phyloP scores from a whole-genome alignment of 2,329 filamentous ascomycete genomes.

The Didymellaceae sp. region DNA sequence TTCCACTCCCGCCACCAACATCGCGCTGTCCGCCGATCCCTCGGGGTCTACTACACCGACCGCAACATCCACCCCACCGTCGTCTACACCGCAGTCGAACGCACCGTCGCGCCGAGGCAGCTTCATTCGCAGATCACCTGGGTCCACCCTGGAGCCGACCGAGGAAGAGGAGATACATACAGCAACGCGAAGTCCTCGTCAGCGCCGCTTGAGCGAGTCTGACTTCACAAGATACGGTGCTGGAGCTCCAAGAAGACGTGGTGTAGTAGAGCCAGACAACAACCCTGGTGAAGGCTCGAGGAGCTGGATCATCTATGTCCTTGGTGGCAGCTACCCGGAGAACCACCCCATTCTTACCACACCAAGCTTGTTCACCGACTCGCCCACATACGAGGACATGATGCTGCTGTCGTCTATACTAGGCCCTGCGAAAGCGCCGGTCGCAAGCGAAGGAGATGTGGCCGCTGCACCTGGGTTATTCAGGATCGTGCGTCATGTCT shows the following conservation, averaged over 20 bases:
- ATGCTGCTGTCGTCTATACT: conserved; percentile 70
- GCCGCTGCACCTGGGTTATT: conserved; percentile 67
- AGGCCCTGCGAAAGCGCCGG: conserved; percentile 71
- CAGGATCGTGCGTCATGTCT: conserved; percentile 54
- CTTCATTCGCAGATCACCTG: conserved; percentile 48
- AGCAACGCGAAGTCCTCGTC: conserved; percentile 53
- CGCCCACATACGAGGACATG: conserved; percentile 76
- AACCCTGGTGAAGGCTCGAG: conserved; percentile 65
- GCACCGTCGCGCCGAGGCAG: conserved; percentile 49
- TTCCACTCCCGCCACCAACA: conserved; percentile 65
- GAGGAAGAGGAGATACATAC: conserved; percentile 51
- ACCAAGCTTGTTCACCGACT: conserved; percentile 73
- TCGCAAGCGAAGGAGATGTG: conserved; percentile 69
- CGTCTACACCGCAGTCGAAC: conserved; percentile 45
- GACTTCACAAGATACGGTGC: conserved; percentile 68
- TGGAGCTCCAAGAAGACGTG: conserved; percentile 67
- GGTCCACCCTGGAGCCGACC: conserved; percentile 53
- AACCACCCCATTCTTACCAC: conserved; percentile 74
- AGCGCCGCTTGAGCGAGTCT: conserved; percentile 65
- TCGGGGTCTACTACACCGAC: conserved; percentile 57
- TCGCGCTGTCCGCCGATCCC: conserved; percentile 61
- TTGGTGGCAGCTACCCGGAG: conserved; percentile 72
- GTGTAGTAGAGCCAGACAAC: conserved; percentile 64
- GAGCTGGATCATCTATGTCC: conserved; percentile 76
- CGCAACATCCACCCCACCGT: conserved; percentile 39